Evolutionary conservation across 305 asterid species (phyloP), one percentile per base, ranked within the genome.

Genomic region (Euphrasia arctica): DNA sequence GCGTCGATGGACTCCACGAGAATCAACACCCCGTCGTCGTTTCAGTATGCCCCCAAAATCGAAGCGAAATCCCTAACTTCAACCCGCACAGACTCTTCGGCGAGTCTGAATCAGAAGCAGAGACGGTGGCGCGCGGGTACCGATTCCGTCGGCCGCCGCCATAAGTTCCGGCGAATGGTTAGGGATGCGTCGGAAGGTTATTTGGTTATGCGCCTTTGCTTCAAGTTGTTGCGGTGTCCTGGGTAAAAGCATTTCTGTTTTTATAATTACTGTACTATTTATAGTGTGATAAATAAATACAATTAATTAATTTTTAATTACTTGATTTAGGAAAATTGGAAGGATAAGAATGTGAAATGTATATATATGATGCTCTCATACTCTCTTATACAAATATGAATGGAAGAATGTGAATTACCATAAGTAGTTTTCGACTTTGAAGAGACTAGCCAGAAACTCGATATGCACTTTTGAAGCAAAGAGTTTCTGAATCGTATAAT

Each of bases 141-240:
- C 60, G 91, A 75, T 13, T 48, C 70, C 59, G 70, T 79, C 51
- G 72, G 57, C 32, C 57, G 65, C 12, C 48, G 74, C 58, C 70
- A 74, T 5, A 4, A 69, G 48, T 5, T 71, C 85, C 71, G 73
- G 27, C 82, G 72, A 58, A 67, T 78, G 74, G 79, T 83, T 12
- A 72, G 63, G 64, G 83, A 86, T 32, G 91, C 89, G 14, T 78
- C 86, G 13, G 89, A 85, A 45, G 85, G 91, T 47, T 81, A 73
- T 62, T 59, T 79, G 72, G 67, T 81, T 63, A 81, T 91, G 29
- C 81, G 91, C 32, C 86, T 83, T 28, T 69, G 69, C 76, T 76
- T 81, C 70, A 76, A 70, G 73, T 72, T 89, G 65, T 58, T 83
- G 84, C 63, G 78, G 25, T 85, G 72, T 80, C 88, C 87, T 22